Evolutionary conservation across 2,329 filamentous ascomycete genomes (phyloP).

Genomic region (Penicillium sp.): DNA sequence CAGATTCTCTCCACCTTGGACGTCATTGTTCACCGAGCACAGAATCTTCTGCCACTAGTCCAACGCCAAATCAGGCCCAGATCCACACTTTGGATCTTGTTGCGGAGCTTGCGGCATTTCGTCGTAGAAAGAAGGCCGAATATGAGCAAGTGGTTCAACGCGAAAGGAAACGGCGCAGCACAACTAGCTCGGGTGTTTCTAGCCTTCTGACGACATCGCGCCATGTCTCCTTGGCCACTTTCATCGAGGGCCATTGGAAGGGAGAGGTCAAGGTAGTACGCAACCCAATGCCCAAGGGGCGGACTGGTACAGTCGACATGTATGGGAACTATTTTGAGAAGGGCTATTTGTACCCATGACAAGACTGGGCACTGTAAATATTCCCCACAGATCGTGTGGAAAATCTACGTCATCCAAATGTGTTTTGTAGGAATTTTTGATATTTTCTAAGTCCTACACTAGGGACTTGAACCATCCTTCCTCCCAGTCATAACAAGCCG

Average conservation of each 20-base stretch:
- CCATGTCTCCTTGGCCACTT: constrained; percentile 33
- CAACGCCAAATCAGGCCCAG: constrained; percentile 7
- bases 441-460: constrained; percentile 20
- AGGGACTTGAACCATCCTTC: constrained; percentile 17
- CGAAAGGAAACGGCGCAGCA: constrained; percentile 26
- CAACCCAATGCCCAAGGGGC: constrained; percentile 39
- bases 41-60: neutral
- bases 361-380: neutral
- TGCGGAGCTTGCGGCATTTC: constrained; percentile 55
- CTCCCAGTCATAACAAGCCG: constrained; percentile 24
- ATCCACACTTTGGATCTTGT: constrained; percentile 52
- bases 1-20: constrained; percentile 12
- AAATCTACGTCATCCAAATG: neutral
- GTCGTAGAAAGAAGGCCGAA: constrained; percentile 53
- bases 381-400: neutral
- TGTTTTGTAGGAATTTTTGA: constrained; percentile 23
- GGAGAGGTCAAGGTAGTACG: constrained; percentile 61
- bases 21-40: constrained; percentile 11
- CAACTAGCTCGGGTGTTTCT: constrained; percentile 24
- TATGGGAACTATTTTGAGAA: constrained; percentile 58
- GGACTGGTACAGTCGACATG: constrained; percentile 51
- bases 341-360: constrained; percentile 53
- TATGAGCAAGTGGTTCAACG: constrained; percentile 43
- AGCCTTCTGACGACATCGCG: constrained; percentile 15
- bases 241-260: constrained; percentile 60